Base-by-base conservation (phyloP, 345 rosid genomes). In the Moricandia moricandioides region DNA sequence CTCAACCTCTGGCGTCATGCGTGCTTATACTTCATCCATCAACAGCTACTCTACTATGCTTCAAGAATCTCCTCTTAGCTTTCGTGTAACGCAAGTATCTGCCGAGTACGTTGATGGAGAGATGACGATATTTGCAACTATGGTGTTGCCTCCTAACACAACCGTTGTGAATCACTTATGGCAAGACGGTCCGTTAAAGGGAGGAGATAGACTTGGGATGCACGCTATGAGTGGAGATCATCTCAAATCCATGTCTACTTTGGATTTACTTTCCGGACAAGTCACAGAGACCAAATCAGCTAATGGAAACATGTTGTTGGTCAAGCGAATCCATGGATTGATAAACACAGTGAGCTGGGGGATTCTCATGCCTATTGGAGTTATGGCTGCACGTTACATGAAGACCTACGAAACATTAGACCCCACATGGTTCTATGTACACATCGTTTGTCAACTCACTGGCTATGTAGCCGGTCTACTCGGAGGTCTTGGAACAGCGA, bases 281-380 rank as follows among this genome's bases (percentile, higher is more conserved):
- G 43, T 17, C 86, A 74, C 82, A 1, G 1, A 0, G 5, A 0
- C 0, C 0, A 88, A 89, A 73, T 0, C 79, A 54, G 1, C 0
- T 6, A 73, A 79, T 16, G 84, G 30, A 2, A 84, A 89, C 60
- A 0, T 0, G 7, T 14, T 39, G 2, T 40, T 65, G 6, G 71
- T 55, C 24, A 73, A 77, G 16, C 82, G 83, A 88, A 80, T 82
- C 69, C 97, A 91, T 65, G 98, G 93, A 13, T 29, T 58, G 10
- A 10, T 58, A 2, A 58, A 58, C 62, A 6, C 62, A 29, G 35
- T 92, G 72, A 86, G 95, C 40, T 90, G 97, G 97, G 98, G 98
- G 2, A 51, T 82, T 10, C 30, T 92, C 43, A 88, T 92, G 95
- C 97, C 98, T 0, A 12, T 83, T 30, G 98, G 97, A 57, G 86